phyloP scores from a whole-genome alignment of 306 rosid species.

The Purshia tridentata region DNA sequence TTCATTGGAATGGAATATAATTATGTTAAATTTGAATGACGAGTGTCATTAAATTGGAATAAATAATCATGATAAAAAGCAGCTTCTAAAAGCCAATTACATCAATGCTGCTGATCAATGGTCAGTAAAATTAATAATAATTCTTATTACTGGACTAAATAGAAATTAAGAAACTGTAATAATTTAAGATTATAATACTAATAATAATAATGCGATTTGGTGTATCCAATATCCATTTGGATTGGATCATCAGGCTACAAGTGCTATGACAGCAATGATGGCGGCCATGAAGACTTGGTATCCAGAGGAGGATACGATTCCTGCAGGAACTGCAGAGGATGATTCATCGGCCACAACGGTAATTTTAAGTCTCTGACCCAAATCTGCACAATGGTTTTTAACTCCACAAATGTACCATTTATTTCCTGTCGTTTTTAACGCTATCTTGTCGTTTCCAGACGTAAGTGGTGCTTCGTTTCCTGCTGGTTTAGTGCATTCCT shows the following conservation, averaged over 20 bases:
- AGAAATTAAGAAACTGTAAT: too few relatives aligned
- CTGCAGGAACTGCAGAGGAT: neutral
- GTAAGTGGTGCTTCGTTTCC: neutral
- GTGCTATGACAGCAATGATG: neutral
- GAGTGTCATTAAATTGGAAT: too few relatives aligned
- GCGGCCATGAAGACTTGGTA: neutral
- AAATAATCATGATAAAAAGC: too few relatives aligned
- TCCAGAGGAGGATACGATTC: neutral
- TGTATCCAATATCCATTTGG: too few relatives aligned
- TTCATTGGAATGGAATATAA: too few relatives aligned
- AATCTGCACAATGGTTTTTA: neutral
- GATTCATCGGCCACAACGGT: neutral
- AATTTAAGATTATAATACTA: too few relatives aligned
- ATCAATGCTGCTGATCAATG: too few relatives aligned
- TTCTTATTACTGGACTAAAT: too few relatives aligned
- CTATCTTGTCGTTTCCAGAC: conserved; percentile 19
- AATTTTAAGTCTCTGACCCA: conserved; percentile 20
- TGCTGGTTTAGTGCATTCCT: conserved; percentile 1
- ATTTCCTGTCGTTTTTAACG: neutral
- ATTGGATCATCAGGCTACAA: neutral
- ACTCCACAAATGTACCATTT: conserved; percentile 32
- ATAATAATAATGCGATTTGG: too few relatives aligned
- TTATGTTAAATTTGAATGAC: too few relatives aligned
- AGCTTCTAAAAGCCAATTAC: too few relatives aligned
- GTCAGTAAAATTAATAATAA: too few relatives aligned